Base-by-base conservation (phyloP, 345 rosid genomes). In the Aethionema arabicum region DNA sequence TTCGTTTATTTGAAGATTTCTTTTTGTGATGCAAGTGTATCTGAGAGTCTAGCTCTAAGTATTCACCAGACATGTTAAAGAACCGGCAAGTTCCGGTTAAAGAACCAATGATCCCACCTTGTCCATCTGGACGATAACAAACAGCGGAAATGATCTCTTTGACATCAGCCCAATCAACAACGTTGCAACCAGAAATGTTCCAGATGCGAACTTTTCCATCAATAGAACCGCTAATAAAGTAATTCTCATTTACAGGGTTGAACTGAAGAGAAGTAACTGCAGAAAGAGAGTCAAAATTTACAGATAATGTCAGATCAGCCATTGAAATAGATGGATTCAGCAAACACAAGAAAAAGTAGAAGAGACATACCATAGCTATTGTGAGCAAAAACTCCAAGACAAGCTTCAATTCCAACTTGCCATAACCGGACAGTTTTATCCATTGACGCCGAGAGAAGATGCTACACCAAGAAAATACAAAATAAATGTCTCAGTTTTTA, bases 161-260 rank as follows among this genome's bases (percentile, higher is more conserved):
- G 31, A 67, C 63, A 66, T 86, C 95, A 1, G 74, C 84, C 97
- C 97, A 90, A 63, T 90, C 97, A 62, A 82, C 82, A 60, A 90
- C 97, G 35, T 77, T 81, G 79, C 86, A 73, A 33, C 76, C 74
- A 59, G 80, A 66, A 60, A 85, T 61, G 52, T 77, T 79, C 97
- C 97, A 90, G 31, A 86, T 83, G 30, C 97, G 86, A 60, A 90
- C 78, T 78, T 84, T 89, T 35, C 95, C 95, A 55, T 90, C 97
- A 42, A 90, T 80, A 15, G 97, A 82, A 48, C 97, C 95, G 52
- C 84, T 86, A 73, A 87, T 80, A 80, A 90, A 90, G 82, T 59
- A 67, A 44, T 80, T 77, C 65, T 83, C 85, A 59, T 87, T 83
- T 32, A 68, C 77, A 3, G 97, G 97, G 79, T 90, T 87, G 75